Percentiles rank a stretch among this genome's conserved stretches.
phyloP scores from a whole-genome alignment of 352 stramenopile species.

The Phytopythium aichiense region DNA sequence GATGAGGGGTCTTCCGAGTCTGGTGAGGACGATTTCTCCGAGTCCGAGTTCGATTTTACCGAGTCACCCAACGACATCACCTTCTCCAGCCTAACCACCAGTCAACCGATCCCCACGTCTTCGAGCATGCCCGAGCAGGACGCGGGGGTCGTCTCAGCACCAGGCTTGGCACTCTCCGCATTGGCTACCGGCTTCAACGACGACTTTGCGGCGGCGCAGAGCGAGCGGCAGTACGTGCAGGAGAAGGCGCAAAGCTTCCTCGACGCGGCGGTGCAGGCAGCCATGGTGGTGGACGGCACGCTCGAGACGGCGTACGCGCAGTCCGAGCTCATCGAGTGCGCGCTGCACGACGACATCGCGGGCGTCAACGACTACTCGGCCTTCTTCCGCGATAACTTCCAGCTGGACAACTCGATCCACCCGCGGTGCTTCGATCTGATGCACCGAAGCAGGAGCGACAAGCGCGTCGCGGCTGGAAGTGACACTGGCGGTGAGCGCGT shows the following conservation, averaged over 20 bases:
- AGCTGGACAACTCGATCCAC: slow-evolving; percentile 9
- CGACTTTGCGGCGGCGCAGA: slow-evolving; percentile 10
- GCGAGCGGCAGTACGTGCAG: slow-evolving; percentile 15
- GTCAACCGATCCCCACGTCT: not conserved
- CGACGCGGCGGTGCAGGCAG: slow-evolving; percentile 11
- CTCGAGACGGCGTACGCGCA: slow-evolving; percentile 21
- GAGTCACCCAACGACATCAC: slow-evolving; percentile 1
- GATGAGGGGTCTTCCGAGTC: not conserved
- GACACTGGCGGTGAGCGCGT: not conserved
- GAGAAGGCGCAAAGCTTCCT: slow-evolving; percentile 18
- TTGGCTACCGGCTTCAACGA: not conserved
- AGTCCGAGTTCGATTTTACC: not conserved
- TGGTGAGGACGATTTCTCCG: not conserved
- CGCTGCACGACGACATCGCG: slow-evolving; percentile 18
- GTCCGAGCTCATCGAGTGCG: slow-evolving; percentile 29
- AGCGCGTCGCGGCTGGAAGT: slow-evolving; percentile 12
- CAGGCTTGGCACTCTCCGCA: not conserved
- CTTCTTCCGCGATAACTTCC: slow-evolving; percentile 24
- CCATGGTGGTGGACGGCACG: slow-evolving; percentile 18
- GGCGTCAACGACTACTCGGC: slow-evolving; percentile 28
- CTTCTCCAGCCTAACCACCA: not conserved
- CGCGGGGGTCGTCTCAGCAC: not conserved
- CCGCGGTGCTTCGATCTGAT: slow-evolving; percentile 21
- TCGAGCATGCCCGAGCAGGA: not conserved
- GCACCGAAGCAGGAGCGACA: slow-evolving; percentile 4